phyloP scores from a whole-genome alignment of 768 basidiomycete genomes.

The Mycena vitilis region DNA sequence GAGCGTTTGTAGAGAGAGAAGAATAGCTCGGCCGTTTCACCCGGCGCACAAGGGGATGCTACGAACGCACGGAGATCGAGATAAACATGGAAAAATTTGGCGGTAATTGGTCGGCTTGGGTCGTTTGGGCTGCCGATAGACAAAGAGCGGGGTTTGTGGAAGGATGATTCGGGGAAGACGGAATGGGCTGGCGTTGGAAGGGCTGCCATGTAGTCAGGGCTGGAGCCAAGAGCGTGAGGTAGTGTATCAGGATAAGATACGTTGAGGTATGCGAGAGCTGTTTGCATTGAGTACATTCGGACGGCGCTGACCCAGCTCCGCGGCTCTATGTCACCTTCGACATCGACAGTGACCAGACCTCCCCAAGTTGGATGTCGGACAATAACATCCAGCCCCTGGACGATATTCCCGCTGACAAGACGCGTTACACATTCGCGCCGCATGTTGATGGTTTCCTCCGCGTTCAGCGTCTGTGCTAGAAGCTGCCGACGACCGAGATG shows the following conservation, averaged over 20 bases:
- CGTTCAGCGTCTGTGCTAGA: constrained; percentile 86
- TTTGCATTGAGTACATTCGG: constrained; percentile 93
- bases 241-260: constrained; percentile 57
- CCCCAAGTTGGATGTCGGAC: constrained; percentile 96
- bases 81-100: constrained; percentile 90
- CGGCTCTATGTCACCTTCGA: constrained; percentile 83
- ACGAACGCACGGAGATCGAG: constrained; percentile 94
- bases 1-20: constrained; percentile 93
- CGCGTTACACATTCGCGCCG: constrained; percentile 88
- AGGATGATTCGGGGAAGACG: constrained; percentile 71
- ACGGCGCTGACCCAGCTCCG: constrained; percentile 91
- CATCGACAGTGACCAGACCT: constrained; percentile 89
- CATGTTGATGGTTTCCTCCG: constrained; percentile 86
- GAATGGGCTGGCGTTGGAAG: constrained; percentile 75
- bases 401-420: constrained; percentile 90
- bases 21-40: constrained; percentile 92
- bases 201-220: constrained; percentile 59
- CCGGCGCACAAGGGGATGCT: constrained; percentile 88
- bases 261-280: constrained; percentile 81
- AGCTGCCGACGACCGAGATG: constrained; percentile 94
- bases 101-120: constrained; percentile 54
- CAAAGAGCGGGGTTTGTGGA: constrained; percentile 53
- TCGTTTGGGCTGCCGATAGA: constrained; percentile 51
- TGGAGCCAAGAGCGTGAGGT: constrained; percentile 55
- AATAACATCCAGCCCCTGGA: constrained; percentile 93